Evolutionary conservation across 2,329 filamentous ascomycete species (phyloP).

Genomic region (Colletotrichum tanaceti): DNA sequence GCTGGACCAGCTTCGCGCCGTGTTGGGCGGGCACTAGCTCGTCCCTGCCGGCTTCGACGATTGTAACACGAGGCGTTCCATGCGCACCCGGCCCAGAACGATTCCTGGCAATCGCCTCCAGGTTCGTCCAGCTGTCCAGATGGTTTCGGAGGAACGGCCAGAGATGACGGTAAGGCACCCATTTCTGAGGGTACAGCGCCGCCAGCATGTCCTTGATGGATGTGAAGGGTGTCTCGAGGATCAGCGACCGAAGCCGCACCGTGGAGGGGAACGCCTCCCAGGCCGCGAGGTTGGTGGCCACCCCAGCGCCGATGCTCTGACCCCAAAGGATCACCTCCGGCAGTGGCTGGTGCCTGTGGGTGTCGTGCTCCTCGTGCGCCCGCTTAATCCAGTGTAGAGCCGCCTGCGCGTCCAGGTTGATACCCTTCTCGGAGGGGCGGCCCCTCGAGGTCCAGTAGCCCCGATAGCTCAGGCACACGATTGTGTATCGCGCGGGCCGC

Average conservation of each 20-base stretch:
- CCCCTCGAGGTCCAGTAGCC: slow-evolving; percentile 84
- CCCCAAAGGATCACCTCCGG: slow-evolving; percentile 75
- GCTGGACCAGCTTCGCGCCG: slow-evolving; percentile 57
- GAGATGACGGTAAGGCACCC: slow-evolving; percentile 81
- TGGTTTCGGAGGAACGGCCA: slow-evolving; percentile 78
- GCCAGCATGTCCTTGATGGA: slow-evolving; percentile 77
- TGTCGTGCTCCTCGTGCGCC: slow-evolving; percentile 48
- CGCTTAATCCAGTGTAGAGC: slow-evolving; percentile 71
- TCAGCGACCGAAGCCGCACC: slow-evolving; percentile 60
- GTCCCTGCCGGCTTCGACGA: slow-evolving; percentile 68
- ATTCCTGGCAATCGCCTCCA: slow-evolving; percentile 54
- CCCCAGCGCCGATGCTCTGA: slow-evolving; percentile 79
- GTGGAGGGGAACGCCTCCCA: slow-evolving; percentile 49
- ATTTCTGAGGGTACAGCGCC: slow-evolving; percentile 80
- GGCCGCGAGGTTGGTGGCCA: slow-evolving; percentile 71
- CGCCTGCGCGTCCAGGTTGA: slow-evolving; percentile 75
- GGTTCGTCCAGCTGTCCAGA: slow-evolving; percentile 65
- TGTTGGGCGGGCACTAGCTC: slow-evolving; percentile 68
- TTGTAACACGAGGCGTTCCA: slow-evolving; percentile 42
- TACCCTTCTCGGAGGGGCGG: slow-evolving; percentile 75
- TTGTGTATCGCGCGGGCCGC: slow-evolving; percentile 54
- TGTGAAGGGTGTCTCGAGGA: slow-evolving; percentile 82
- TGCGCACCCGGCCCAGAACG: slow-evolving; percentile 44
- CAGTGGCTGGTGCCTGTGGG: slow-evolving; percentile 20
- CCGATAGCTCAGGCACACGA: slow-evolving; percentile 71